Base-by-base conservation (phyloP, 495 filamentous ascomycete species). In the Podospora pseudopauciseta region DNA sequence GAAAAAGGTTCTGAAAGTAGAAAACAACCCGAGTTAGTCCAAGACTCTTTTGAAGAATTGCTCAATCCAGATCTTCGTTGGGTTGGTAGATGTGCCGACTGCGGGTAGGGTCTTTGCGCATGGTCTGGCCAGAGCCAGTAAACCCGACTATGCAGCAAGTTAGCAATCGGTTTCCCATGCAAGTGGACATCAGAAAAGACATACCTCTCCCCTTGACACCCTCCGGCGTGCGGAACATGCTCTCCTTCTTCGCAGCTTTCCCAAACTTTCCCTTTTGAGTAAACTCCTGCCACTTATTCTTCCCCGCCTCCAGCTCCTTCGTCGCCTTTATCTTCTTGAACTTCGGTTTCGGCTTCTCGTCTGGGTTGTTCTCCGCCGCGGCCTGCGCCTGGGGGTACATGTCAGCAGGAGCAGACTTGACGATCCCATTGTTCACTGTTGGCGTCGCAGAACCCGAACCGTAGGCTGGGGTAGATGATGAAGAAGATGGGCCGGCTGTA, bases 221-320 rank as follows among this genome's bases (percentile, higher is more conserved):
- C 28, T 96, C 92, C 0, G 91, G 91, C 2, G 94, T 97, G 28
- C 96, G 87, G 73, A 99, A 99, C 95, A 97, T 97, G 81, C 92
- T 96, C 18, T 98, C 93, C 82, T 97, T 97, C 80, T 92, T 93
- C 59, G 76, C 74, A n/a, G 80, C 71, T 78, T 91, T 93, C 60
- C 87, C 90, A 54, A 87, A 81, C 75, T 92, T 93, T 20, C 91
- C 90, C 80, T 94, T 96, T 71, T 82, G 82, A 54, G 86, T 88
- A 76, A 96, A 99, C 72, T 94, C 90, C 78, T 97, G 90, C 95
- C 95, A 99, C 74, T 95, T 97, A 71, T 84, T 92, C 83, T 97
- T 97, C 70, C 90, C 90, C 69, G 86, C 90, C 80, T 97, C 93
- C 13, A 99, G 83, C 75, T 94, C 92, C 76, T 92, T 92, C 39